Evolutionary conservation across 805 yeast species (phyloP), one percentile per base, ranked within the genome.

Genomic region (Wickerhamomyces rabaulensis): DNA sequence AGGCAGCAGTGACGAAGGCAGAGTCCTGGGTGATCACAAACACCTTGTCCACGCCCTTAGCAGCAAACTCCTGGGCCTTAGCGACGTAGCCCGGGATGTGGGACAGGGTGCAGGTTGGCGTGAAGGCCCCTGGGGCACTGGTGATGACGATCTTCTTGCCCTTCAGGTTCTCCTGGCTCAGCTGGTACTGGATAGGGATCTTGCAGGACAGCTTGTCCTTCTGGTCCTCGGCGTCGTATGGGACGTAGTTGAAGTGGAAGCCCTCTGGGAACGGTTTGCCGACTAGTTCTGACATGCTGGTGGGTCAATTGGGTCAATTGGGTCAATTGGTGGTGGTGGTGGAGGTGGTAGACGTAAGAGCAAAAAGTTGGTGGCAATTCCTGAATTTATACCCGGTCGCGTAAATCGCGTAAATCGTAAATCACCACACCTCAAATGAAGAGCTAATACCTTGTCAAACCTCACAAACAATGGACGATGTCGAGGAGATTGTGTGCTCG

Each of bases 71-170:
- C 20, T 62, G 63, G 45, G 75, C 63, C 52, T 78, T 69, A 48
- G 68, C 60, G 48, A 84, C 63, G 69, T 69, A 84, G 21, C 82
- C 87, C 47, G 92, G 92, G 50, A 85, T 75, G 66, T 85, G 94
- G 56, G 77, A 72, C 43, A 75, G 78, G 42, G 86, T 74, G 66
- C 94, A 86, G 8, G 92, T 80, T 47, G 92, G 95, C 23, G 95
- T 86, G 74, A 86, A 87, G 10, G 95, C 94, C 52, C 91, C 95
- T 51, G 95, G 94, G 29, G 87, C 90, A 49, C 85, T 75, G 27
- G 88, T 87, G 56, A 87, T 70, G 39, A 86, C 79, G 27, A 83
- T 78, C 45, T 56, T 57, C 47, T 60, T 58, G 16, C 60, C 61
- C 35, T 54, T 54, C 12, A 58, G 40, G 50, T 54, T 57, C 41